These are phyloP conservation scores for Pyrenophora seminiperda DNA, from an alignment of 2,329 filamentous ascomycete species.

Conservation along the genomic window DNA sequence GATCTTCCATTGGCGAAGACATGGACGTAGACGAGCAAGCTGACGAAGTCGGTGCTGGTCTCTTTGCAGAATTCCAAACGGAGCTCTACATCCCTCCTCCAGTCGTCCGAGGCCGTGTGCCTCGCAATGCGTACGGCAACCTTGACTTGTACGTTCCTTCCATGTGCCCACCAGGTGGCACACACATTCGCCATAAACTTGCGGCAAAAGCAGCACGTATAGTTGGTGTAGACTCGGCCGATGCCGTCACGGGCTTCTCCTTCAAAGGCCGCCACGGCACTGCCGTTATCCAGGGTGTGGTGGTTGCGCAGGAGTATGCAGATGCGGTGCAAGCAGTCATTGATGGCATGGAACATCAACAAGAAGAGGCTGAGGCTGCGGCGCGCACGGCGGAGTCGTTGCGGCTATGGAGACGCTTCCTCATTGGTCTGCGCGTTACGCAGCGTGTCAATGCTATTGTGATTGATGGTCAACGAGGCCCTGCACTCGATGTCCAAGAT, in stretches of 20 bases:
- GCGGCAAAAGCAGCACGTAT: slow-evolving; percentile 74
- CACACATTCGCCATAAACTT: slow-evolving; percentile 61
- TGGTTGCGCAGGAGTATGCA: slow-evolving; percentile 73
- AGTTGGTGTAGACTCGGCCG: slow-evolving; percentile 82
- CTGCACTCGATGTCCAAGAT: slow-evolving; percentile 34
- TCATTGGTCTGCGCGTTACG: slow-evolving; percentile 69
- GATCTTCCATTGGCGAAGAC: slow-evolving; percentile 32
- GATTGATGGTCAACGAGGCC: slow-evolving; percentile 41
- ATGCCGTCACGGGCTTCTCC: slow-evolving; percentile 86
- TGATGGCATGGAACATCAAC: slow-evolving; percentile 68
- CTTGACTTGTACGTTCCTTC: slow-evolving; percentile 67
- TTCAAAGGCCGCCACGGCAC: slow-evolving; percentile 88
- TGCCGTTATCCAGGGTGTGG: slow-evolving; percentile 76
- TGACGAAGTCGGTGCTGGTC: slow-evolving; percentile 55
- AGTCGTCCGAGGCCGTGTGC: slow-evolving; percentile 72
- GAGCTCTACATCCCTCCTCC: slow-evolving; percentile 76
- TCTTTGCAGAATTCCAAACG: slow-evolving; percentile 67
- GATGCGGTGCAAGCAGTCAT: slow-evolving; percentile 76
- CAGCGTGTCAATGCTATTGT: slow-evolving; percentile 69
- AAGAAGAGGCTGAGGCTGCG: slow-evolving; percentile 66
- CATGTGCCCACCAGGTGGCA: slow-evolving; percentile 66
- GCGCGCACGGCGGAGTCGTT: slow-evolving; percentile 57
- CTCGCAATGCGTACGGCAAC: slow-evolving; percentile 66
- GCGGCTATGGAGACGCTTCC: slow-evolving; percentile 63
- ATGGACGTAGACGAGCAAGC: slow-evolving; percentile 44